phyloP scores from a whole-genome alignment of 2,329 filamentous ascomycete species.

The Sphaerostilbella broomeana region DNA sequence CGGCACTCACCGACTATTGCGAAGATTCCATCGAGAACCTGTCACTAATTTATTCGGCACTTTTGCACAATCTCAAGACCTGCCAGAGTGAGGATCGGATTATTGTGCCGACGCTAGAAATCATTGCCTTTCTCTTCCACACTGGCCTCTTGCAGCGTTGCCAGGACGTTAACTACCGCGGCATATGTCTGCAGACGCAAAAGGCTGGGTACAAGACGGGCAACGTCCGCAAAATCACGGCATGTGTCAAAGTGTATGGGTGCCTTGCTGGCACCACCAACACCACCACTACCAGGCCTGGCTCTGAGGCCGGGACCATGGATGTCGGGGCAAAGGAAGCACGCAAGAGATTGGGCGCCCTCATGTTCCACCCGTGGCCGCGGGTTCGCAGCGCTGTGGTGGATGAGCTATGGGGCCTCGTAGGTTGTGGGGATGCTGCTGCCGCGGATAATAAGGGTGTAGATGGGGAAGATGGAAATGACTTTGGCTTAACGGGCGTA shows the following conservation, averaged over 20 bases:
- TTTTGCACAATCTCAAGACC: conserved; percentile 48
- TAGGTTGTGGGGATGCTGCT: conserved; percentile 24
- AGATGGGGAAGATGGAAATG: conserved; percentile 18
- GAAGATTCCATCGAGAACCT: conserved; percentile 33
- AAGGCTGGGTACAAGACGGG: conserved; percentile 77
- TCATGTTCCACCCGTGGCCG: conserved; percentile 79
- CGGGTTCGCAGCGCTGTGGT: conserved; percentile 56
- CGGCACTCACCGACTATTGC: conserved; percentile 55
- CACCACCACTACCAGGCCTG: conserved; percentile 39
- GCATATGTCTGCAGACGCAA: conserved; percentile 63
- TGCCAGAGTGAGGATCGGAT: conserved; percentile 61
- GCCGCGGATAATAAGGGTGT: background rate
- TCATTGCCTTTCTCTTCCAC: conserved; percentile 71
- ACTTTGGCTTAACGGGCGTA: conserved; percentile 39
- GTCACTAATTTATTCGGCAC: conserved; percentile 40
- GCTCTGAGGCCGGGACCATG: conserved; percentile 10
- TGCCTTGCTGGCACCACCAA: conserved; percentile 46
- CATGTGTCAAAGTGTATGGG: conserved; percentile 73
- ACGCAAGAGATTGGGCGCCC: conserved; percentile 60
- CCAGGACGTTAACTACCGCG: conserved; percentile 39
- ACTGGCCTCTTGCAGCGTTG: conserved; percentile 41
- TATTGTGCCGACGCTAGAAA: conserved; percentile 68
- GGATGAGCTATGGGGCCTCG: conserved; percentile 52
- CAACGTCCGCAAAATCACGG: conserved; percentile 74
- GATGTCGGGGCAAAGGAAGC: conserved; percentile 42